phyloP scores from a whole-genome alignment of 768 basidiomycete species.

The Brasilioporus rufonigricans region DNA sequence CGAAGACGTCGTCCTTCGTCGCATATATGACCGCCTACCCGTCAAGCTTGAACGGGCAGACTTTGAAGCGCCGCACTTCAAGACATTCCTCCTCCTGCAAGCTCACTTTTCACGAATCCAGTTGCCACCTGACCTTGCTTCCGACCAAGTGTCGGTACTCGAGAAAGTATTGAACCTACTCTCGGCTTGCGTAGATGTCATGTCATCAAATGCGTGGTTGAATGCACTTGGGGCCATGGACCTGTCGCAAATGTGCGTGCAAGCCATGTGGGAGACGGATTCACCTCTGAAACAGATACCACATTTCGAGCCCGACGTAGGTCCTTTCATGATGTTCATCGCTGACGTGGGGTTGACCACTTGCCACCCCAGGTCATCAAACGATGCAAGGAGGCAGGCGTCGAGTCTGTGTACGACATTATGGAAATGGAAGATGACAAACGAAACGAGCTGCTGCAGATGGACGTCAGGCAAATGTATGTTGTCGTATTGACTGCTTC shows the following conservation, averaged over 20 bases:
- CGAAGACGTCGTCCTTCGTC: slow-evolving; percentile 79
- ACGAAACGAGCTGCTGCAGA: slow-evolving; percentile 75
- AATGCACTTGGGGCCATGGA: slow-evolving; percentile 97
- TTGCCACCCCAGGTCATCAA: slow-evolving; percentile 65
- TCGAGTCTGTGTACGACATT: slow-evolving; percentile 93
- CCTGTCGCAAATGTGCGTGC: slow-evolving; percentile 97
- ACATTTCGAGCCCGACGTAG: slow-evolving; percentile 88
- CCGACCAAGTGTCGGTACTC: slow-evolving; percentile 85
- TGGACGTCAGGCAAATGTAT: slow-evolving; percentile 85
- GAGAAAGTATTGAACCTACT: slow-evolving; percentile 89
- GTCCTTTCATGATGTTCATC: background rate
- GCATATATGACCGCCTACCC: slow-evolving; percentile 94
- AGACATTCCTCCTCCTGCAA: slow-evolving; percentile 94
- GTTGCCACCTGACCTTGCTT: slow-evolving; percentile 89
- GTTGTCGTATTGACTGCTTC: slow-evolving; percentile 28
- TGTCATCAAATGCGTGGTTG: slow-evolving; percentile 96
- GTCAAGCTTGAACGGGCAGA: slow-evolving; percentile 85
- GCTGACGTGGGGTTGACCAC: background rate
- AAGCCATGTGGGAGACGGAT: slow-evolving; percentile 97
- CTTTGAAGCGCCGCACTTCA: slow-evolving; percentile 96
- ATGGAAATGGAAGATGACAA: slow-evolving; percentile 98
- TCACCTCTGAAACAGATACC: slow-evolving; percentile 95
- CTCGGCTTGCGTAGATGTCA: slow-evolving; percentile 95
- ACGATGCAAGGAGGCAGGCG: slow-evolving; percentile 76
- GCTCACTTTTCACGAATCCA: slow-evolving; percentile 95